Base-by-base conservation (phyloP, 495 filamentous ascomycete species). In the Umbilicaria muhlenbergii region DNA sequence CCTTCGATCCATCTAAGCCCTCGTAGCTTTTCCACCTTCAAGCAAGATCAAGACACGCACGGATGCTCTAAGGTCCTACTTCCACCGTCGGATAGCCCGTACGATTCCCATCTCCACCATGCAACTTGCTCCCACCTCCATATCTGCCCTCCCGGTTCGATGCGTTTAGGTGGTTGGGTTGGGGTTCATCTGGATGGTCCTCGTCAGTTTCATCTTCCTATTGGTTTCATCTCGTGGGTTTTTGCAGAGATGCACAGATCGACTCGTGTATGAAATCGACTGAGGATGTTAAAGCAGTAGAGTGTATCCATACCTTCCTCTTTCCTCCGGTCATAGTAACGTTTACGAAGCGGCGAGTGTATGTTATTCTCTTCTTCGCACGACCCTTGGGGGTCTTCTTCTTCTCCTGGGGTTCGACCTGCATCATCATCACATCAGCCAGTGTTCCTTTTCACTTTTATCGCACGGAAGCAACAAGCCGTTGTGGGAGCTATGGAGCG, bases 281-380 rank as follows among this genome's bases (percentile, higher is more conserved):
- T 6, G 24, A 28, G 24, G 24, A 28, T 28, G 11, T 18, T 37
- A 35, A 36, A 36, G 3, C 11, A 36, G 15, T 8, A 18, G 32
- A 37, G 12, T 14, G 45, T 47, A 37, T 15, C 54, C 70, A 54
- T 64, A 92, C 86, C 89, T 96, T 96, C 68, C 91, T 75, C 89
- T 99, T 99, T 67, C 91, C 91, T 67, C 91, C 91, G 46, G 91
- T 94, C 77, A 95, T 74, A 56, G 86, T 93, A 62, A 99, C 88
- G 74, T 96, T 99, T 53, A 99, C 92, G 77, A 99, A 99, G 54
- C 91, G 87, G 64, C 91, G 83, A 55, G 87, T 96, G 75, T 99
- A 98, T 52, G 72, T 75, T 57, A 94, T 80, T 58, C 91, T 80
- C 86, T 98, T 99, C 80, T 89, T 89, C 53, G 91, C 91, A 56